phyloP scores from a whole-genome alignment of 495 filamentous ascomycete genomes.

The Daldinia bambusicola region DNA sequence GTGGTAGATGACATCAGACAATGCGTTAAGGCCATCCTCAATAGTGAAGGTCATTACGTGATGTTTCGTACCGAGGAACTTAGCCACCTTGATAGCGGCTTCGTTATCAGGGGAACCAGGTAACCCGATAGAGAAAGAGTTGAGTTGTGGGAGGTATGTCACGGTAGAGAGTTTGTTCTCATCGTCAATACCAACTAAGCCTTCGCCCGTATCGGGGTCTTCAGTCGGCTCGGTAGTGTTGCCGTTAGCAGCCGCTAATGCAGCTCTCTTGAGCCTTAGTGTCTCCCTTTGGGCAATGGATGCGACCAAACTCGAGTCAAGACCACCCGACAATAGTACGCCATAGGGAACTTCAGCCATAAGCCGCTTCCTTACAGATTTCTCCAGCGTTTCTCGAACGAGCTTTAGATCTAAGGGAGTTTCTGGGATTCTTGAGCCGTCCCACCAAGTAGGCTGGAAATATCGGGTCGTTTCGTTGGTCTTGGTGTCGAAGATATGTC shows the following conservation, averaged over 20 bases:
- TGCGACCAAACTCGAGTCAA: constrained; percentile 95
- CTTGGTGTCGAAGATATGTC: constrained; percentile 93
- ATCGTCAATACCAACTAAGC: constrained; percentile 93
- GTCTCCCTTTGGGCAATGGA: constrained; percentile 96
- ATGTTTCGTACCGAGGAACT: constrained; percentile 96
- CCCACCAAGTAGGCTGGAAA: constrained; percentile 93
- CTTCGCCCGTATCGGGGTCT: constrained; percentile 64
- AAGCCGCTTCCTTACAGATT: constrained; percentile 91
- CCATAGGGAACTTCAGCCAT: constrained; percentile 99
- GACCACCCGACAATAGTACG: constrained; percentile 91
- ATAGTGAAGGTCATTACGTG: constrained; percentile 98
- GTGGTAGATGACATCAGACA: constrained; percentile 97
- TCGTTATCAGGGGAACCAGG: constrained; percentile 89
- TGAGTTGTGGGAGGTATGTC: constrained; percentile 89
- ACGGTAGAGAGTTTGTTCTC: constrained; percentile 88
- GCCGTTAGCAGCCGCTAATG: constrained; percentile 61
- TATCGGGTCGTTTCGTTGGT: constrained; percentile 84
- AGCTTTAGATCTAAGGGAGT: constrained; percentile 82
- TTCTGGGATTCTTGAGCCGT: constrained; percentile 78
- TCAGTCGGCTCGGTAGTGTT: constrained; percentile 53
- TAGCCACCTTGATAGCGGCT: constrained; percentile 88
- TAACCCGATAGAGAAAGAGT: constrained; percentile 98
- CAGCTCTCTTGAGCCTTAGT: constrained; percentile 72
- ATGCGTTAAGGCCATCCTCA: constrained; percentile 93
- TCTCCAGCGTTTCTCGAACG: constrained; percentile 84